Base-by-base conservation (phyloP, 2,329 filamentous ascomycete species). In the Cladosporium sp. region DNA sequence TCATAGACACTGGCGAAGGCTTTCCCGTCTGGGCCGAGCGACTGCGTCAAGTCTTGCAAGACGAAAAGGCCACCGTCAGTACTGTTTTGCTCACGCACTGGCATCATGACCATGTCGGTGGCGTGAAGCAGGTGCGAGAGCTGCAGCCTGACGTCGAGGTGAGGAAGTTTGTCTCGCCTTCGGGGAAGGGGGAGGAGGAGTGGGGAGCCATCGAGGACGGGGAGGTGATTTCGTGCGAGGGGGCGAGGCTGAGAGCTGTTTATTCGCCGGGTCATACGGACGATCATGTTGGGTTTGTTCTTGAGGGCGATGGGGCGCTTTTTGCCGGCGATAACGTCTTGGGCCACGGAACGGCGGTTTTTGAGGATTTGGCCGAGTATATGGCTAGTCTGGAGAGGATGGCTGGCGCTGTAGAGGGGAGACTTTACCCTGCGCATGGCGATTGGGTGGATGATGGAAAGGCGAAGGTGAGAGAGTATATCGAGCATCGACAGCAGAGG, bases 1-100 rank as follows among this genome's bases (percentile, higher is more conserved):
- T 99, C 20, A 85, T 99, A 68, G 94, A 99, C 74, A 96, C 92
- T 0, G 94, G 89, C 49, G 88, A 96, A 73, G 94, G 93, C 47
- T 83, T 79, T 58, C 83, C 86, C 2, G 79, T 82, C 34, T 99
- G 93, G 93, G 79, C 84, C 40, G 72, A 79, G 0, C 81, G 83
- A 0, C 74, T 99, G 35, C 81, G 83, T 62, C 74, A 78, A 3
- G 83, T 87, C 0, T 79, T 97, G 2, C 72, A 78, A 6, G 75
- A 83, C 22, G 89, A 96, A 70, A 80, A 85, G 22, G 87, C 88
- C 19, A 82, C 78, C 0, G 77, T 97, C 22, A 78, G 83, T n/a
- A 77, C 80, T 17, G 85, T 86, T 0, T 78, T 99, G 20, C 78
- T 99, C 49, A 95, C 92, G 0, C 94, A 99, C 72, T 96, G 92